phyloP scores from a whole-genome alignment of 1,284 basidiomycete species.

The Polyporus tsugae region DNA sequence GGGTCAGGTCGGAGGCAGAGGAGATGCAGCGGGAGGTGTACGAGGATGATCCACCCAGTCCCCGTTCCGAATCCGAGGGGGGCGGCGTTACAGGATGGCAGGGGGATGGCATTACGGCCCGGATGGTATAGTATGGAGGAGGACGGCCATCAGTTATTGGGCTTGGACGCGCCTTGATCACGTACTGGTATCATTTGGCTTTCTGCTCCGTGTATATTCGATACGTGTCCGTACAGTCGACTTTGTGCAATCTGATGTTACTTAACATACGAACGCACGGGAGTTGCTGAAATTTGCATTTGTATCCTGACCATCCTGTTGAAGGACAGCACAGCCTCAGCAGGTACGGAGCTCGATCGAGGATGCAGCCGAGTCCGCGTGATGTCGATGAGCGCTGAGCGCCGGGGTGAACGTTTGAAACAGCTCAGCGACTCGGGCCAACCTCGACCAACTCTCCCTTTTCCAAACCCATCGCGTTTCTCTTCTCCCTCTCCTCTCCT shows the following conservation, averaged over 20 bases:
- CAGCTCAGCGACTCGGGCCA: too few species aligned
- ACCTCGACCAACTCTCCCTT: constrained; percentile 5
- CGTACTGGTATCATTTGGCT: background rate
- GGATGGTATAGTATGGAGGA: background rate
- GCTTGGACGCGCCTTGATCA: background rate
- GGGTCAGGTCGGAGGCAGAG: constrained; percentile 16
- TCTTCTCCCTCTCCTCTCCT: constrained; percentile 10
- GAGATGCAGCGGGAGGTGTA: constrained; percentile 1
- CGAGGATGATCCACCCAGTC: constrained; percentile 1
- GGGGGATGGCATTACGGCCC: background rate
- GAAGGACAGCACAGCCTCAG: too few species aligned
- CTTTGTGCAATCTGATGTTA: too few species aligned
- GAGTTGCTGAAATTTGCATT: too few species aligned
- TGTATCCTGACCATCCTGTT: background rate
- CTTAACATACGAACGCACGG: too few species aligned
- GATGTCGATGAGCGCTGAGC: too few species aligned
- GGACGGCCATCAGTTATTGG: background rate
- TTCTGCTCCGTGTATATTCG: background rate
- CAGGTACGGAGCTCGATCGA: too few species aligned
- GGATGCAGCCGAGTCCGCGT: background rate
- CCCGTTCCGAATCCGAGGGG: background rate
- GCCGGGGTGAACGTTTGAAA: background rate
- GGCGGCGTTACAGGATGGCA: background rate
- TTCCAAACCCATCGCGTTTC: constrained; percentile 19
- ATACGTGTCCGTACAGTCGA: background rate